Evolutionary conservation across 2,329 filamentous ascomycete genomes (phyloP), one percentile per base, ranked within the genome.

Genomic region (Fusarium sp.): DNA sequence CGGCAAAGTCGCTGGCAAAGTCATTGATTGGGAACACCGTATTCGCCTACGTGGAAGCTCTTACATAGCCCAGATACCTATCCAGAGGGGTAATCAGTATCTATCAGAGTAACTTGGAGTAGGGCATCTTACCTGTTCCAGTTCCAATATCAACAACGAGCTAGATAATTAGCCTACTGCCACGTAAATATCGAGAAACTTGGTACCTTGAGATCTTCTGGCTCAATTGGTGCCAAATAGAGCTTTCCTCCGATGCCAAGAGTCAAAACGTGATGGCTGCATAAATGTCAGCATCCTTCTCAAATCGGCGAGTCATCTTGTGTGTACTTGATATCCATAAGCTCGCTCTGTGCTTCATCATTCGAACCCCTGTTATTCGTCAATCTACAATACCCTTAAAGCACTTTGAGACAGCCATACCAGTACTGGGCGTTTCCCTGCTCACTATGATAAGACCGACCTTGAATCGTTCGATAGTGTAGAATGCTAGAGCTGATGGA

Each of bases 241-340:
- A 49, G 22, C 33, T 49, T 49, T 8, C 33, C 47, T 28, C 47
- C 47, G 7, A 49, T 39, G 19, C 47, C 47, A 9, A 49, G 47
- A 7, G 47, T 49, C 1, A 39, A 14, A 5, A 22, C 19, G 7
- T 49, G 46, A 13, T 49, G 47, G 13, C 47, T 49, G 13, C 2
- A 20, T 6, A 4, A 7, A 30, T 5, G 11, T 49, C 11, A 39
- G 15, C 4, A 28, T 14, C 6, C 1, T 10, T 33, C 15, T 7
- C 5, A 3, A 17, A 9, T 9, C 7, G 15, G 4, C 7, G 3
- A 5, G 6, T 6, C 3, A 11, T 3, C 11, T 7, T 3, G 3
- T 13, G 7, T 30, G 7, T 39, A 49, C 33, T 49, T 39, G 13
- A 49, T 19, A 39, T 49, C 47, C 47, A 49, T 39, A 6, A 39